Conservation (phyloP, 371 early-diverging fungal genomes). For the Mucor sp. region DNA sequence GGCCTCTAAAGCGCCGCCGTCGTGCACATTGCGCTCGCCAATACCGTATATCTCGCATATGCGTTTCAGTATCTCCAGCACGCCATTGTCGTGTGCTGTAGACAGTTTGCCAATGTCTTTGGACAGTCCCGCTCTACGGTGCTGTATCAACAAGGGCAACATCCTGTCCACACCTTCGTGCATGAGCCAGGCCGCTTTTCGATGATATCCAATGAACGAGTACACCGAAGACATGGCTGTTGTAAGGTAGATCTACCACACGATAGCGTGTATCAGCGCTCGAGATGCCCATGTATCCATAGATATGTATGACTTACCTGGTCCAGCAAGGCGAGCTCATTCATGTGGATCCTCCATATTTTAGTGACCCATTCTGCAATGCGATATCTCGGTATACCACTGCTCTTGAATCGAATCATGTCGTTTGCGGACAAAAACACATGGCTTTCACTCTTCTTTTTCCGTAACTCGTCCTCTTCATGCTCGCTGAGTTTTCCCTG, state of each 20-base stretch:
- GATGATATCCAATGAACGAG: constrained; percentile 61
- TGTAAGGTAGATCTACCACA: constrained; percentile 54
- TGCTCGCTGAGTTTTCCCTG: constrained; percentile 5
- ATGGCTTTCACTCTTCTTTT: neutral
- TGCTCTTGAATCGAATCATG: constrained; percentile 1
- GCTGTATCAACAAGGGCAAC: constrained; percentile 55
- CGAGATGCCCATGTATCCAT: neutral
- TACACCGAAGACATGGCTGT: constrained; percentile 65
- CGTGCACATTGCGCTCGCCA: constrained; percentile 59
- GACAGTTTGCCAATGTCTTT: constrained; percentile 13
- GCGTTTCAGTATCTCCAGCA: constrained; percentile 60
- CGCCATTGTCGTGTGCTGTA: constrained; percentile 49
- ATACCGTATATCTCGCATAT: constrained; percentile 71
- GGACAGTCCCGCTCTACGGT: constrained; percentile 38
- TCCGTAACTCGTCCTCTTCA: neutral
- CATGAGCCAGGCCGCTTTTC: constrained; percentile 79
- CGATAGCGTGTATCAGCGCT: neutral
- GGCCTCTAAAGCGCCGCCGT: constrained; percentile 39
- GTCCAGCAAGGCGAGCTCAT: constrained; percentile 57
- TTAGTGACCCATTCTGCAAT: constrained; percentile 64
- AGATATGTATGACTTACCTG: no score
- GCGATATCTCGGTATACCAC: constrained; percentile 43
- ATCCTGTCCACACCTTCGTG: constrained; percentile 65
- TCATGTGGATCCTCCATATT: constrained; percentile 50
- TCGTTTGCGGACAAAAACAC: neutral